These are phyloP conservation scores for Xylaria longipes DNA, from an alignment of 495 filamentous ascomycete genomes.

Conservation along the genomic window DNA sequence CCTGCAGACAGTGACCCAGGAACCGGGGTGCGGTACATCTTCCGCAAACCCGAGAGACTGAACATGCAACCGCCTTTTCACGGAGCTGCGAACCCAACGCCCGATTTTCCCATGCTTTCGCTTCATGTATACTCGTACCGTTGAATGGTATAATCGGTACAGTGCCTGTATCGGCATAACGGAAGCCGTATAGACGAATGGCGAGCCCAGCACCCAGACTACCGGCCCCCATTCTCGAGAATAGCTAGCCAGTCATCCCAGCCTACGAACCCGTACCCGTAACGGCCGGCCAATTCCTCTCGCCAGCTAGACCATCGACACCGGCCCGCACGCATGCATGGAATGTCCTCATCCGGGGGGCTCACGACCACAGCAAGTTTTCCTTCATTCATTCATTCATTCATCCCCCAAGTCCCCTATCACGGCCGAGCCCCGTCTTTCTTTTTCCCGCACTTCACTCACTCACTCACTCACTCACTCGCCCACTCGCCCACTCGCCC, in stretches of 20 bases:
- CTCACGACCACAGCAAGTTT: too few species aligned
- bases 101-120: background rate
- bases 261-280: background rate
- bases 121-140: background rate
- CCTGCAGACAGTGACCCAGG: background rate
- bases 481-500: too few species aligned
- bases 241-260: background rate
- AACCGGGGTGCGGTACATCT: background rate
- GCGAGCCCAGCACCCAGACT: background rate
- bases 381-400: too few species aligned
- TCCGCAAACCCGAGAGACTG: background rate
- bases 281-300: too few species aligned
- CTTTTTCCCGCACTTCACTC: too few species aligned
- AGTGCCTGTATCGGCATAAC: background rate
- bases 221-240: background rate
- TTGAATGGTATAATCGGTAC: background rate
- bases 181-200: background rate
- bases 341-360: too few species aligned
- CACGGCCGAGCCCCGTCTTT: too few species aligned
- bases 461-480: too few species aligned
- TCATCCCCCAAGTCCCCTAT: too few species aligned
- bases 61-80: background rate
- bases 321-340: too few species aligned
- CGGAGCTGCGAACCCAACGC: background rate
- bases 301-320: too few species aligned